These are phyloP conservation scores for Jamesozyma jinghongensis DNA, from an alignment of 805 yeast species.

Conservation along the genomic window DNA sequence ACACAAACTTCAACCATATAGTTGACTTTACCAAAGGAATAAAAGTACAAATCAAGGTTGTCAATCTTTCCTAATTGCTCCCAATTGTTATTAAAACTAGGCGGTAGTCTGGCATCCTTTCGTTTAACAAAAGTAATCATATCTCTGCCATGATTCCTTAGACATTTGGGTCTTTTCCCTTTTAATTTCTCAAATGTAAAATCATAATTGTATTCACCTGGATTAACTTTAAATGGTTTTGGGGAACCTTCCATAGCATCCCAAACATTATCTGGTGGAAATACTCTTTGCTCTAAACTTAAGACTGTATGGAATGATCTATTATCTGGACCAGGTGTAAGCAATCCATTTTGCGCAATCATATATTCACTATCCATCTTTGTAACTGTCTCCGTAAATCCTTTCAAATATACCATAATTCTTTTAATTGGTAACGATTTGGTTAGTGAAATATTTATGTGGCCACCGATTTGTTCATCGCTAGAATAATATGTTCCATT, in stretches of 20 bases:
- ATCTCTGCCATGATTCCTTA: constrained; percentile 17
- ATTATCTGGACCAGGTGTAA: constrained; percentile 23
- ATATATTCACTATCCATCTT: constrained; percentile 17
- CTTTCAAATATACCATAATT: constrained; percentile 47
- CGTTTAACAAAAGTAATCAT: constrained; percentile 16
- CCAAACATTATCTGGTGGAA: constrained; percentile 30
- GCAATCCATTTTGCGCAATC: constrained; percentile 18
- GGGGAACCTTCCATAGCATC: constrained; percentile 22
- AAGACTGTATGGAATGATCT: constrained; percentile 21
- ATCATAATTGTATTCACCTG: constrained; percentile 21
- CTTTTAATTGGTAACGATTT: constrained; percentile 23
- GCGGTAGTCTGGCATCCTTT: constrained; percentile 20
- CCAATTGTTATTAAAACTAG: constrained; percentile 25
- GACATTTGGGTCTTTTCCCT: constrained; percentile 18
- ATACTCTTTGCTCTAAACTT: constrained; percentile 16
- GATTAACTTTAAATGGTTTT: constrained; percentile 24
- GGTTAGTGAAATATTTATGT: constrained; percentile 16
- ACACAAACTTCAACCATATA: constrained; percentile 23
- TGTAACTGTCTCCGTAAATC: constrained; percentile 23
- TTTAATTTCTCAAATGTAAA: constrained; percentile 23
- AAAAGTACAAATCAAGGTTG: constrained; percentile 19
- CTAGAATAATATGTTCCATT: constrained; percentile 26
- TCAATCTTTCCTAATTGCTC: constrained; percentile 18
- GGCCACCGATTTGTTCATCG: constrained; percentile 23
- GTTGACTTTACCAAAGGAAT: constrained; percentile 23